These are phyloP conservation scores for Apiospora kogelbergensis DNA, from an alignment of 2,329 filamentous ascomycete genomes.

Conservation along the genomic window DNA sequence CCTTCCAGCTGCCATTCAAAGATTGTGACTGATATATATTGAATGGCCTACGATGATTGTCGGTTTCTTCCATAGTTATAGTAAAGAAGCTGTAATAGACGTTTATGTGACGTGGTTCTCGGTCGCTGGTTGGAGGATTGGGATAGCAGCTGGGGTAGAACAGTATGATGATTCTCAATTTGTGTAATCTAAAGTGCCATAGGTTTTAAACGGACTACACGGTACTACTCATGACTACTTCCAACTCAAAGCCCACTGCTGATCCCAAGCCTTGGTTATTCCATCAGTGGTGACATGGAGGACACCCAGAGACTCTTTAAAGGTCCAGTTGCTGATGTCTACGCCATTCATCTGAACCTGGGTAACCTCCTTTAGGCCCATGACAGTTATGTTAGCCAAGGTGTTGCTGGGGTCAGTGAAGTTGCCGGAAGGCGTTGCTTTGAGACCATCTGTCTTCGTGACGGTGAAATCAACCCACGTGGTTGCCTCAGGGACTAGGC, in stretches of 20 bases:
- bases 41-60: too few relatives aligned
- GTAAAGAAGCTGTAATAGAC: too few relatives aligned
- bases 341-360: constrained; percentile 54
- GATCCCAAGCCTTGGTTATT: background rate
- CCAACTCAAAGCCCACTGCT: constrained; percentile 6
- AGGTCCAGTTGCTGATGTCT: constrained; percentile 32
- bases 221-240: background rate
- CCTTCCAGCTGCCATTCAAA: too few relatives aligned
- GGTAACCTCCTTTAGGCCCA: constrained; percentile 49
- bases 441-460: constrained; percentile 42
- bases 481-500: constrained; percentile 54
- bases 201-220: background rate
- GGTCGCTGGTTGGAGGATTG: too few relatives aligned
- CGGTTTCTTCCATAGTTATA: too few relatives aligned
- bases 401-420: constrained; percentile 60
- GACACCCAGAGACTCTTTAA: background rate
- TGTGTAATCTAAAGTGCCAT: background rate
- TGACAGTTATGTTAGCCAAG: constrained; percentile 61
- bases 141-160: too few relatives aligned
- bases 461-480: constrained; percentile 54
- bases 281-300: background rate
- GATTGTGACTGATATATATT: too few relatives aligned
- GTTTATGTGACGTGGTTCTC: too few relatives aligned
- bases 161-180: too few relatives aligned
- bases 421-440: constrained; percentile 46